Evolutionary conservation across 257 asterid genomes (phyloP).

Genomic region (Solanum arcanum): DNA sequence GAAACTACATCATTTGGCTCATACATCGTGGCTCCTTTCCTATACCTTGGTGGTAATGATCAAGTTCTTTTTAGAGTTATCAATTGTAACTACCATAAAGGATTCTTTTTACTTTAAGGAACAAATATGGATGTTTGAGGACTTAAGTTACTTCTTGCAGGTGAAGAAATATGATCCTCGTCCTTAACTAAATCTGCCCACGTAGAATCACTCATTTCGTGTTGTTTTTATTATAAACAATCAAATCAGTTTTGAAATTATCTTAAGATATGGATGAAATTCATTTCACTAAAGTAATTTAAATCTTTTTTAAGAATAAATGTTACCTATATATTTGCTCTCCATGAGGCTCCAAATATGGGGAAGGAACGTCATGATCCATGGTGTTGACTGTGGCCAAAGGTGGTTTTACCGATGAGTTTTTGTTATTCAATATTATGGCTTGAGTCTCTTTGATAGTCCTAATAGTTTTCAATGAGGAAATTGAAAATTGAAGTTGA

Average conservation of each 20-base stretch:
- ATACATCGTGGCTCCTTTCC: not conserved
- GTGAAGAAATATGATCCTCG: not conserved
- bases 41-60: not conserved
- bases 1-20: not conserved
- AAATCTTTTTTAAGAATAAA: not conserved
- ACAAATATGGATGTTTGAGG: not conserved
- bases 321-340: not conserved
- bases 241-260: not conserved
- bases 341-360: not conserved
- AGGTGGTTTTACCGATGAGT: not conserved
- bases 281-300: not conserved
- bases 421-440: not conserved
- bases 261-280: not conserved
- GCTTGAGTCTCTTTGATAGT: not conserved
- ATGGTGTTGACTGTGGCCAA: not conserved
- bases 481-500: not conserved
- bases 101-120: not conserved
- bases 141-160: not conserved
- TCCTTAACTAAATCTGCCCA: not conserved
- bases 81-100: not conserved
- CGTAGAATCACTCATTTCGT: not conserved
- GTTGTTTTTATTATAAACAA: not conserved
- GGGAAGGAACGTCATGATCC: not conserved
- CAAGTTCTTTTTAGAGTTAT: not conserved
- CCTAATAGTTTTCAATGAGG: too few relatives aligned